Conservation (phyloP, 352 stramenopile species). For the Phytophthora pinifolia region DNA sequence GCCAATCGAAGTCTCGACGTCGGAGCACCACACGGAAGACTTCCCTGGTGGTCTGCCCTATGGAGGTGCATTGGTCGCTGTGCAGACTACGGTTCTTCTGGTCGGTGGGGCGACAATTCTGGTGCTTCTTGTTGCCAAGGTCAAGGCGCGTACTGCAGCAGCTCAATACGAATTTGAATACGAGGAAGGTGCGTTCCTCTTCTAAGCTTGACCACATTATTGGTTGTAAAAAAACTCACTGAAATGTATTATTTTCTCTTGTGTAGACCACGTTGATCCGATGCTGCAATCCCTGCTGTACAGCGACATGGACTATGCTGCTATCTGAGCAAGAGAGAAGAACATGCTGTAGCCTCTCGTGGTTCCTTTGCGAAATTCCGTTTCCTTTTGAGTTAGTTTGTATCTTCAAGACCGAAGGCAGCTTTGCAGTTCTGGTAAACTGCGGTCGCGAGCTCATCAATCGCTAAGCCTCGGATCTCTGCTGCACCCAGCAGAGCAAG, state of each 20-base stretch:
- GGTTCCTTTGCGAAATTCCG: neutral
- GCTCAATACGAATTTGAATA: conserved; percentile 16
- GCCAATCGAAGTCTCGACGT: conserved; percentile 3
- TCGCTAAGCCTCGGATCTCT: conserved; percentile 31
- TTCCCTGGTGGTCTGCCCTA: conserved; percentile 2
- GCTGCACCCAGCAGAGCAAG: conserved; percentile 48
- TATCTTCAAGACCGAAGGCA: conserved; percentile 38
- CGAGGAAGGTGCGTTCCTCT: conserved; percentile 18
- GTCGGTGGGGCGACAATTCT: conserved; percentile 30
- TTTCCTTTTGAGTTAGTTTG: neutral
- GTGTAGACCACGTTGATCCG: conserved; percentile 29
- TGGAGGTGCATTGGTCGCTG: conserved; percentile 27
- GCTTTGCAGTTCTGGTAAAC: conserved; percentile 40
- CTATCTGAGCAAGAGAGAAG: conserved; percentile 41
- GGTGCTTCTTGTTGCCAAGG: conserved; percentile 27
- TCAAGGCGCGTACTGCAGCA: conserved; percentile 13
- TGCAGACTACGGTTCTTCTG: conserved; percentile 34
- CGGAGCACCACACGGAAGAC: neutral
- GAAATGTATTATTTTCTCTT: neutral
- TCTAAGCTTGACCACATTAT: neutral
- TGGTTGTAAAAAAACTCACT: neutral
- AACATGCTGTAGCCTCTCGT: too few relatives aligned
- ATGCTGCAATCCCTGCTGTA: conserved; percentile 64
- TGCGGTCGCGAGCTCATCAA: conserved; percentile 36
- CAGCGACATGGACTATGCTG: conserved; percentile 76